Base-by-base conservation (phyloP, 2,329 filamentous ascomycete species). In the Sporothrix brasiliensis region DNA sequence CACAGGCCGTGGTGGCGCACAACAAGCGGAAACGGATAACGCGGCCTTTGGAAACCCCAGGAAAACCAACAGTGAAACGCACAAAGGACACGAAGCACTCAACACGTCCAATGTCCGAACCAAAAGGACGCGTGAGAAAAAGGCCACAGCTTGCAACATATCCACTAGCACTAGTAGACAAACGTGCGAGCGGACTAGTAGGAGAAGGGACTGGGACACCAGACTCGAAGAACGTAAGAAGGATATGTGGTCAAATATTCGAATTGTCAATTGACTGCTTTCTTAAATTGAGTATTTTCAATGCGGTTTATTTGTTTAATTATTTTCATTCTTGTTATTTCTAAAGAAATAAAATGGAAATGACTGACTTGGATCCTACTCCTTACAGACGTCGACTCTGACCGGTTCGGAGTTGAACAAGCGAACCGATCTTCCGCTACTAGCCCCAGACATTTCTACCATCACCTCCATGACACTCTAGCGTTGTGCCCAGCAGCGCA, bases 391-490 rank as follows among this genome's bases (percentile, higher is more conserved):
- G 27, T 58, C 27, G 27, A 39, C 10, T 19, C 14, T 10, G 9
- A 7, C 39, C 54, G 54, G 54, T 58, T 58, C 54, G 54, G 16
- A 19, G 27, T n/a, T 30, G 30, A 34, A 60, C 30, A 39, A 13
- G 30, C 56, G 56, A 60, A 60, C 56, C 56, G 56, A 60, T 21
- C 19, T 13, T 60, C 56, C 56, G 56, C 56, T 19, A 19, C 30
- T 60, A 60, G 7, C 2, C 11, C 4, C 7, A 10, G 11, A 16
- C 9, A 27, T 39, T 7, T 34, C 7, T 1, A 34, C 7, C 34
- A 34, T 34, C 7, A 34, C 34, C 34, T 1, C 34, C 4, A 34
- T 34, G 34, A 34, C 34, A 34, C 34, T 0, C 52, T 24, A 54
- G 52, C 24, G 13, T 16, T 11, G 52, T 30, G 24, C 16, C 14